Conservation (phyloP, 2,329 filamentous ascomycete species). For the Periconia sp. region DNA sequence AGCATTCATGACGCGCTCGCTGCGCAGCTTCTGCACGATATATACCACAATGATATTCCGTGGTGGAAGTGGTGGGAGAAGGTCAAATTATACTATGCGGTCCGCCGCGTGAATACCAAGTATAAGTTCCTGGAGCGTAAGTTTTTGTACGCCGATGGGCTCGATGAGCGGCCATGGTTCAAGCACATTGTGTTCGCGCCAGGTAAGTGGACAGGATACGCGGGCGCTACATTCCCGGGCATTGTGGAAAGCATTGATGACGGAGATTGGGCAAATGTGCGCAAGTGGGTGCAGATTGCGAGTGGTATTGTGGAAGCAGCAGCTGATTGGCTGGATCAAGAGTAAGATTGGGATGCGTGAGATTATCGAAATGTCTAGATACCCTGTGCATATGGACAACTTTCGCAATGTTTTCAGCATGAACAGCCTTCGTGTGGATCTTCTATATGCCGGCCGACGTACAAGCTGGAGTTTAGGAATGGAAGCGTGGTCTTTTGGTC, state of each 20-base stretch:
- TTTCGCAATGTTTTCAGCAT: too few relatives aligned
- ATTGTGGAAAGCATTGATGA: constrained; percentile 67
- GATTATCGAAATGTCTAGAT: too few relatives aligned
- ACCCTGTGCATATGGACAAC: too few relatives aligned
- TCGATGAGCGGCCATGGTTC: constrained; percentile 86
- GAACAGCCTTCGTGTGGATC: too few relatives aligned
- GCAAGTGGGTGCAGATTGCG: constrained; percentile 53
- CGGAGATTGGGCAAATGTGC: constrained; percentile 44
- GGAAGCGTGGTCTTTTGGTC: too few relatives aligned
- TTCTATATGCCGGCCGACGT: too few relatives aligned
- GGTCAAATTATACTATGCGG: constrained; percentile 66
- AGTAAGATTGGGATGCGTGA: too few relatives aligned
- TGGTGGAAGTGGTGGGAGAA: constrained; percentile 81
- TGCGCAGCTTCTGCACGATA: constrained; percentile 53
- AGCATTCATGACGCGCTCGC: constrained; percentile 59
- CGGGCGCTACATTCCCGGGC: constrained; percentile 72
- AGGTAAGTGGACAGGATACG: constrained; percentile 88
- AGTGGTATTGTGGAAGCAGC: constrained; percentile 43
- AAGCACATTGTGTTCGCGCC: constrained; percentile 96
- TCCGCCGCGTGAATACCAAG: constrained; percentile 74
- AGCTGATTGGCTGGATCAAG: constrained; percentile 39
- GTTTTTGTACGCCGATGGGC: constrained; percentile 76
- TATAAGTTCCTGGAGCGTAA: constrained; percentile 85
- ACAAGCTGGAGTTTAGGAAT: too few relatives aligned
- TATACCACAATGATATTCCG: constrained; percentile 62